Evolutionary conservation across 163 green algal genomes (phyloP).

Genomic region (Prototheca wickerhamii): DNA sequence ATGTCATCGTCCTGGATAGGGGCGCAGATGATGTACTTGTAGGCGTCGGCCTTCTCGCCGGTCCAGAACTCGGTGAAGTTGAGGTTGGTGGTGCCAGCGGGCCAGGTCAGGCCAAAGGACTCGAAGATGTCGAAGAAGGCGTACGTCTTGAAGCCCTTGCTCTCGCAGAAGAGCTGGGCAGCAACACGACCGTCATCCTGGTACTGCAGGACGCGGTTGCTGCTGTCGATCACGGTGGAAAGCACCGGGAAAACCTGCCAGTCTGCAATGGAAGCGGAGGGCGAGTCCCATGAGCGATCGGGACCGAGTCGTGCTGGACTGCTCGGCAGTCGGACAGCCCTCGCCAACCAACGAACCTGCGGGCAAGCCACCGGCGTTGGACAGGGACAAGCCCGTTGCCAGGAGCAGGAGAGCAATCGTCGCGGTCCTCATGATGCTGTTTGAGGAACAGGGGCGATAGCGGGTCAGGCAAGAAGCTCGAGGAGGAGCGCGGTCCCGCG

Average conservation of each 20-base stretch:
- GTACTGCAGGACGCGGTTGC: not conserved
- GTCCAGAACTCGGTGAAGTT: not conserved
- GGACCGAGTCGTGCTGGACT: not conserved
- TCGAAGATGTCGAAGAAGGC: not conserved
- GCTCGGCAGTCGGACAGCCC: not conserved
- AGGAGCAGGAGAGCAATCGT: not conserved
- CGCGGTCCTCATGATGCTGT: conserved; percentile 2
- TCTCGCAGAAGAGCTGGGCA: conserved; percentile 4
- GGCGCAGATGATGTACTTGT: conserved; percentile 11
- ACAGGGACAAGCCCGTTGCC: not conserved
- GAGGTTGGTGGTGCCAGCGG: not conserved
- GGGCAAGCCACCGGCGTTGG: not conserved
- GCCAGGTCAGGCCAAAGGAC: conserved; percentile 3
- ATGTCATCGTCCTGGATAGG: not conserved
- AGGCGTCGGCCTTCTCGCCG: not conserved
- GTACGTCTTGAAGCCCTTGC: not conserved
- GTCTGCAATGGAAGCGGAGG: not conserved
- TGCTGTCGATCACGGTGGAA: not conserved
- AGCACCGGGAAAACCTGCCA: conserved; percentile 11
- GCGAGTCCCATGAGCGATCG: not conserved
- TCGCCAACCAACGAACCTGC: not conserved
- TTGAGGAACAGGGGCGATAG: not conserved
- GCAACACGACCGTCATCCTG: not conserved
- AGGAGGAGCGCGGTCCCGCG: not conserved
- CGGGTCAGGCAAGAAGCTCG: not conserved